Conservation (phyloP, 306 rosid genomes). For the Castanea crenata region DNA sequence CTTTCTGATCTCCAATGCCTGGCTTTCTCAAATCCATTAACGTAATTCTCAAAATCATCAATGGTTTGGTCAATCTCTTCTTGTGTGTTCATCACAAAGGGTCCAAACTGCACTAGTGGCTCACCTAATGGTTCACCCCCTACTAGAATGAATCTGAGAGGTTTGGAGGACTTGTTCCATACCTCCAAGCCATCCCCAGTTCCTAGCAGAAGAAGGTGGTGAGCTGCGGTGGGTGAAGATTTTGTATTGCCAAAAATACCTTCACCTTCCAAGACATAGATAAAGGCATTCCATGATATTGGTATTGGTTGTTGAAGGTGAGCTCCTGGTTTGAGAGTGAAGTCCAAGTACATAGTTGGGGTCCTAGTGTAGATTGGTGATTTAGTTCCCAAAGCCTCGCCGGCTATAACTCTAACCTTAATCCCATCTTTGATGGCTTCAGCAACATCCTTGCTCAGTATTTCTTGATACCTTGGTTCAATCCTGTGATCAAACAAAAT, state of each 20-base stretch:
- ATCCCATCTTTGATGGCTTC: slow-evolving; percentile 74
- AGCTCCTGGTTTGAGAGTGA: slow-evolving; percentile 76
- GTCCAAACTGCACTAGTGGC: slow-evolving; percentile 77
- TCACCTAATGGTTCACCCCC: slow-evolving; percentile 91
- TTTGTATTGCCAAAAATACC: slow-evolving; percentile 63
- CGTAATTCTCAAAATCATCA: slow-evolving; percentile 78
- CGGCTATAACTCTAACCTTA: slow-evolving; percentile 84
- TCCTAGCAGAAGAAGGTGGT: slow-evolving; percentile 81
- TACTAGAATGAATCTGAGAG: slow-evolving; percentile 69
- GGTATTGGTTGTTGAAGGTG: slow-evolving; percentile 72
- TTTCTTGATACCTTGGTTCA: slow-evolving; percentile 92
- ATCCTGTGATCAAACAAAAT: slow-evolving; percentile 43
- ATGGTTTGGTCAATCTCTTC: slow-evolving; percentile 84
- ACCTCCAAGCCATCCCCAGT: slow-evolving; percentile 77
- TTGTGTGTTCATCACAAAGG: slow-evolving; percentile 97
- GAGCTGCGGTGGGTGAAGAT: slow-evolving; percentile 45
- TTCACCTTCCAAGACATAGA: slow-evolving; percentile 85
- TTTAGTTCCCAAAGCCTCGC: slow-evolving; percentile 82
- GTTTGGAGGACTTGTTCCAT: slow-evolving; percentile 75
- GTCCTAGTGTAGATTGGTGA: slow-evolving; percentile 86
- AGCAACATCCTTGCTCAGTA: slow-evolving; percentile 63
- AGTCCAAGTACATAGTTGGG: slow-evolving; percentile 91
- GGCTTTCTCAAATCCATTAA: slow-evolving; percentile 94
- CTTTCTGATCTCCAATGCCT: slow-evolving; percentile 82
- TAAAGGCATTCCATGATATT: slow-evolving; percentile 83